These are phyloP conservation scores for Themeda triandra DNA, from an alignment of 176 grass and related monocot genomes.

Conservation along the genomic window DNA sequence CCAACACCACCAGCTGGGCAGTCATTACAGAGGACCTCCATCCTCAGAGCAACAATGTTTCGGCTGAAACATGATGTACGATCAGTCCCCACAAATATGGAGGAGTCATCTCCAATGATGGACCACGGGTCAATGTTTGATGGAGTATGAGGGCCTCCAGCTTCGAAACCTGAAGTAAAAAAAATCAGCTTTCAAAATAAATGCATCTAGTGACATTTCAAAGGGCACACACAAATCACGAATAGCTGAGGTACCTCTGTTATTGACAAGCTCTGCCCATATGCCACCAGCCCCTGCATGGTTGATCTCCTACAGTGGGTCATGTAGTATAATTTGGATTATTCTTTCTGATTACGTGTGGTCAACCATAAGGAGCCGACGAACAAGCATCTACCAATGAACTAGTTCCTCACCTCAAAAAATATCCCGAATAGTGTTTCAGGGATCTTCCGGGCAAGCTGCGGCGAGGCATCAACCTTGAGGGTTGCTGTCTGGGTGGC, in stretches of 20 bases:
- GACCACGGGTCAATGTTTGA: slow-evolving; percentile 87
- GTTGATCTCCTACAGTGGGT: slow-evolving; percentile 80
- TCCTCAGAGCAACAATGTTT: slow-evolving; percentile 81
- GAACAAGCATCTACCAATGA: not conserved
- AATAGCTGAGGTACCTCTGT: slow-evolving; percentile 64
- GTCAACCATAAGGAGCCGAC: not conserved
- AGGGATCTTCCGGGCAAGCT: slow-evolving; percentile 51
- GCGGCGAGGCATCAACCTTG: slow-evolving; percentile 58
- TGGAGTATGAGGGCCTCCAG: slow-evolving; percentile 79
- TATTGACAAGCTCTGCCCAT: slow-evolving; percentile 93
- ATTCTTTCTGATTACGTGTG: not conserved
- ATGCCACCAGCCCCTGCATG: slow-evolving; percentile 97
- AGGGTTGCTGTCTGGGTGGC: slow-evolving; percentile 54
- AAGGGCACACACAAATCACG: not conserved
- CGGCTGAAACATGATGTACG: slow-evolving; percentile 62
- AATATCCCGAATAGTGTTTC: slow-evolving; percentile 90
- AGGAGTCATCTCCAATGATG: slow-evolving; percentile 66
- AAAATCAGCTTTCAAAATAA: not conserved
- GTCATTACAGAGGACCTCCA: slow-evolving; percentile 69
- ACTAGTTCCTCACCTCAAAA: slow-evolving; percentile 69
- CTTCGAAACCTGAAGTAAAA: slow-evolving; percentile 76
- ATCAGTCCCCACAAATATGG: slow-evolving; percentile 61
- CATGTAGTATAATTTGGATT: not conserved
- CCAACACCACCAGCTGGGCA: slow-evolving; percentile 81
- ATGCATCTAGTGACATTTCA: not conserved